A percentile compares a stretch with the other conserved stretches of the same genome.
phyloP scores from a whole-genome alignment of 331 rosid species.

The Dryas integrifolia region DNA sequence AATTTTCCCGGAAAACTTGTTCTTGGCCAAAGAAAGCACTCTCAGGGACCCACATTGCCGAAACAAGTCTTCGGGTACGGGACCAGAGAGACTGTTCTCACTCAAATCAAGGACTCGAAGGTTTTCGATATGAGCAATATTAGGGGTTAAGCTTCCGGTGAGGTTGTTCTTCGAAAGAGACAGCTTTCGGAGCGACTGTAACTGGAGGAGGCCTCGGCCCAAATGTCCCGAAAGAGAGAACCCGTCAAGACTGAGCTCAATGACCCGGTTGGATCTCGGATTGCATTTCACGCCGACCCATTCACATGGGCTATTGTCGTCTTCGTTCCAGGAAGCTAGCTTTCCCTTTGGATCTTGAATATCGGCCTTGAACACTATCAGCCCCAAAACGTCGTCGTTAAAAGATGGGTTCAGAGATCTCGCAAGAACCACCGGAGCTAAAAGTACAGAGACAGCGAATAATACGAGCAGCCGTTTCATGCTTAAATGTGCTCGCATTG shows the following conservation, averaged over 20 bases:
- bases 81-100: slow-evolving; percentile 63
- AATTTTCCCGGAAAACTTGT: slow-evolving; percentile 65
- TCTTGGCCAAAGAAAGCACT: slow-evolving; percentile 57
- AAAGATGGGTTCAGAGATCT: slow-evolving; percentile 68
- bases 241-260: slow-evolving; percentile 76
- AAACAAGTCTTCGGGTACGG: slow-evolving; percentile 66
- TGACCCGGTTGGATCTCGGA: slow-evolving; percentile 88
- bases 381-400: slow-evolving; percentile 92
- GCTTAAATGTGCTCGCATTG: slow-evolving; percentile 41
- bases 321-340: slow-evolving; percentile 81
- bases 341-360: slow-evolving; percentile 77
- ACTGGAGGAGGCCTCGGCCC: slow-evolving; percentile 74
- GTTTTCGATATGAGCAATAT: slow-evolving; percentile 56
- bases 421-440: slow-evolving; percentile 34
- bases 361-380: slow-evolving; percentile 91
- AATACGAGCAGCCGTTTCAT: slow-evolving; percentile 38
- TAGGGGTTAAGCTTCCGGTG: slow-evolving; percentile 64
- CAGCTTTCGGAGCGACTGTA: slow-evolving; percentile 65
- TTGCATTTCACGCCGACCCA: slow-evolving; percentile 86
- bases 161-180: slow-evolving; percentile 74
- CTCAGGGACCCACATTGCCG: slow-evolving; percentile 94
- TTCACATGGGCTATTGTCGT: slow-evolving; percentile 66
- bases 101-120: slow-evolving; percentile 85
- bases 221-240: slow-evolving; percentile 74
- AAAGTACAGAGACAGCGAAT: slow-evolving; percentile 27